phyloP scores from a whole-genome alignment of 192 early-diverging fungal genomes.

The Entomortierella parvispora region DNA sequence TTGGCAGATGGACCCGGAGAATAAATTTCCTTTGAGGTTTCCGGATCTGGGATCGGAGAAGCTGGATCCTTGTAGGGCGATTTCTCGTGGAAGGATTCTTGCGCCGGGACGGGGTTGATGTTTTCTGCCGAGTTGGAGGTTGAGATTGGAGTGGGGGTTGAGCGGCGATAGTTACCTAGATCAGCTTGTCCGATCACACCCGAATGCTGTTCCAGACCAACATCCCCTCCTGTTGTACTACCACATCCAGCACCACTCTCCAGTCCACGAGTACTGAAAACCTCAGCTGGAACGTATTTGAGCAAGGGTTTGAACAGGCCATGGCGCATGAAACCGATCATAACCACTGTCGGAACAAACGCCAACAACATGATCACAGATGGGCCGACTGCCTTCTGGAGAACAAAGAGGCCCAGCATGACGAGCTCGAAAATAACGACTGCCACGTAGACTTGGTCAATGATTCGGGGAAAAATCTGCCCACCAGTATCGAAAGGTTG shows the following conservation, averaged over 20 bases:
- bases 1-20: not conserved
- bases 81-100: conserved; percentile 24
- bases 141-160: not conserved
- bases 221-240: no score
- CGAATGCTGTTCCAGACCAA: no score
- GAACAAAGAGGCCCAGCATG: conserved; percentile 74
- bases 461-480: conserved; percentile 65
- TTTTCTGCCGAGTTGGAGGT: not conserved
- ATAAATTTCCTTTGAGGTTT: not conserved
- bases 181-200: no score
- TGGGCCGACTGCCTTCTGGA: conserved; percentile 59
- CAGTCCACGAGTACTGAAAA: no score
- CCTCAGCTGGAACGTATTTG: no score
- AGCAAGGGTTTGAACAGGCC: conserved; percentile 33
- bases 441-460: conserved; percentile 71
- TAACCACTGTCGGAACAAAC: conserved; percentile 30
- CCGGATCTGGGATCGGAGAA: conserved; percentile 3
- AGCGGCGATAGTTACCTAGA: no score
- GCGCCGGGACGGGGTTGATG: conserved; percentile 19
- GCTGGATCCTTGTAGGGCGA: conserved; percentile 23
- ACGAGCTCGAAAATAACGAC: conserved; percentile 76
- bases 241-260: no score
- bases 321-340: conserved; percentile 45
- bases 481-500: conserved; percentile 67
- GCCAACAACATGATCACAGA: conserved; percentile 55